phyloP scores from a whole-genome alignment of 75 land plant species.

The Isoetes taiwanensis region DNA sequence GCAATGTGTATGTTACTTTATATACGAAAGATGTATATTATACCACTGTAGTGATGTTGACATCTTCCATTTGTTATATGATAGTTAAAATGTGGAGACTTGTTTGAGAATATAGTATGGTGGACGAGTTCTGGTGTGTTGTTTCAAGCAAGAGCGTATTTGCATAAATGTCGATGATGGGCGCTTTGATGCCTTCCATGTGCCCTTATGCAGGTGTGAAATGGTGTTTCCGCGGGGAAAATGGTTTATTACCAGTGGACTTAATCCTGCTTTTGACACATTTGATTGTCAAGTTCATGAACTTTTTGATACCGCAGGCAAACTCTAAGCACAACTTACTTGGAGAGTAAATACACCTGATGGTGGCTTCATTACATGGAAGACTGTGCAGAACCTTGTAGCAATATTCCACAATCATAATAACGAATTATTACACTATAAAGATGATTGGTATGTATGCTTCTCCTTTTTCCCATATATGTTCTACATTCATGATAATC shows the following conservation, averaged over 20 bases:
- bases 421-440: conserved; percentile 87
- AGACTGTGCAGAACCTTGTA: conserved; percentile 71
- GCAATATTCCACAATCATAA: conserved; percentile 78
- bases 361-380: conserved; percentile 74
- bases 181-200: conserved; percentile 48
- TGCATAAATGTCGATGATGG: conserved; percentile 65
- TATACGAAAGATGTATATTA: too few species aligned
- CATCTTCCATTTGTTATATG: too few species aligned
- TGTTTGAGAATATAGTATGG: conserved; percentile 88
- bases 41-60: too few species aligned
- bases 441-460: conserved; percentile 99
- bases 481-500: too few species aligned
- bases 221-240: conserved; percentile 68
- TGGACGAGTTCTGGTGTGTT: conserved; percentile 90
- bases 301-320: conserved; percentile 42
- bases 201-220: conserved; percentile 55
- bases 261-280: conserved; percentile 81
- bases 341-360: conserved; percentile 92
- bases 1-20: too few species aligned
- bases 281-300: conserved; percentile 95
- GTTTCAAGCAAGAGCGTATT: conserved; percentile 90
- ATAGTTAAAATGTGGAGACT: conserved; percentile 90
- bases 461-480: too few species aligned
- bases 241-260: conserved; percentile 87
- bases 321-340: conserved; percentile 42